Evolutionary conservation across 768 basidiomycete genomes (phyloP).

Genomic region (Tubosaeta brunneosetosa): DNA sequence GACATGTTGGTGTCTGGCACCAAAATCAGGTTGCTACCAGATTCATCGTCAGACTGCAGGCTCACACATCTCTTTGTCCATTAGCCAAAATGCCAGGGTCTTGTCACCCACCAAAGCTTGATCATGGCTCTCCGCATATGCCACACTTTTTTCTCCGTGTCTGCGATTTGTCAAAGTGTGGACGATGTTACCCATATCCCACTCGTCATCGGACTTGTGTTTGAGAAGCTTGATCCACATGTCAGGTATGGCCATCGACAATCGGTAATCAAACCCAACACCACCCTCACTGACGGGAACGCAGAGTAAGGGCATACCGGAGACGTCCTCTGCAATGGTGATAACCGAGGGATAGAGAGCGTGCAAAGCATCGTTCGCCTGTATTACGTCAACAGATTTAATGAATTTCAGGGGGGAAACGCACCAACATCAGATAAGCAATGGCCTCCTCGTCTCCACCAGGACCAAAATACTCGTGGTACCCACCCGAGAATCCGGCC

Average conservation of each 20-base stretch:
- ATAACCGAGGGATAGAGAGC: conserved; percentile 71
- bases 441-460: conserved; percentile 83
- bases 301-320: conserved; percentile 96
- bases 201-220: conserved; percentile 80
- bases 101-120: conserved; percentile 99
- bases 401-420: conserved; percentile 26
- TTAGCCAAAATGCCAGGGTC: conserved; percentile 97
- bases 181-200: conserved; percentile 84
- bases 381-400: conserved; percentile 6
- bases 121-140: conserved; percentile 94
- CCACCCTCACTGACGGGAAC: conserved; percentile 76
- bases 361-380: conserved; percentile 94
- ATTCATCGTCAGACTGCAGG: conserved; percentile 6
- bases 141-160: conserved; percentile 85
- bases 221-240: conserved; percentile 99
- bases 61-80: conserved; percentile 99
- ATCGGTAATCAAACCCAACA: conserved; percentile 94
- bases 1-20: conserved; percentile 88
- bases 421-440: conserved; percentile 93
- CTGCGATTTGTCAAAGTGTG: conserved; percentile 89
- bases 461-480: conserved; percentile 95
- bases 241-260: conserved; percentile 98
- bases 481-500: conserved; percentile 94
- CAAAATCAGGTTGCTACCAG: background rate
- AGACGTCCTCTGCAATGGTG: conserved; percentile 98